A percentile compares a stretch with the other conserved stretches of the same genome.
Conservation (phyloP, 1,284 basidiomycete species). For the Heliocybe sulcata region DNA sequence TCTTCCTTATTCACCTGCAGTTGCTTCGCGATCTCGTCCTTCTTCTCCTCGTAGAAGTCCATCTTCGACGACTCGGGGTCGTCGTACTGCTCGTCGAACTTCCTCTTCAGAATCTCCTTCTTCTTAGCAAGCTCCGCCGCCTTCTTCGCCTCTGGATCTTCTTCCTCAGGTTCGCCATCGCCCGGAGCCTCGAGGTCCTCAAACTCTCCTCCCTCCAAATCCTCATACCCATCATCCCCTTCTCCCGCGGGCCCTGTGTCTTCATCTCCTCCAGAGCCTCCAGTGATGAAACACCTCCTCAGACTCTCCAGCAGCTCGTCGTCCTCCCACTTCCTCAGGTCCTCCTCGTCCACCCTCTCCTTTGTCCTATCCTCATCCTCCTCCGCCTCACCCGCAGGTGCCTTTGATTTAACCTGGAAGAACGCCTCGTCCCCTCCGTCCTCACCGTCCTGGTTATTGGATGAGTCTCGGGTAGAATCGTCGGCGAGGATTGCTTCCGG, state of each 20-base stretch:
- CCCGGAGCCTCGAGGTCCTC: conserved; percentile 32
- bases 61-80: conserved; percentile 73
- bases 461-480: conserved; percentile 17
- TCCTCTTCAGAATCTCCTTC: conserved; percentile 88
- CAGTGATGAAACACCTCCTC: conserved; percentile 89
- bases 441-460: conserved; percentile 21
- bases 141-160: conserved; percentile 31
- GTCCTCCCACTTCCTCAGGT: conserved; percentile 74
- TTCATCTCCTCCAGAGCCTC: conserved; percentile 31
- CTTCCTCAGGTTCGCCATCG: conserved; percentile 21
- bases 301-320: conserved; percentile 85
- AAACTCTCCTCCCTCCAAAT: conserved; percentile 33
- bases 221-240: conserved; percentile 36
- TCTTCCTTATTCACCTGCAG: conserved; percentile 82
- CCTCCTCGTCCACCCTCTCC: conserved; percentile 36
- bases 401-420: conserved; percentile 51
- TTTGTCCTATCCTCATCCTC: conserved; percentile 73
- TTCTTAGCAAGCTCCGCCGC: conserved; percentile 71
- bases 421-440: conserved; percentile 66
- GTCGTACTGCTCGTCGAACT: conserved; percentile 97
- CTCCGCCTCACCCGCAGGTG: conserved; percentile 20
- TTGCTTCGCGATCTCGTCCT: conserved; percentile 87
- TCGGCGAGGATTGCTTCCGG: conserved; percentile 66
- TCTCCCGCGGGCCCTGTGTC: conserved; percentile 28
- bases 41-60: conserved; percentile 89